Conservation (phyloP, 495 filamentous ascomycete species). For the Penicillium waksmanii region DNA sequence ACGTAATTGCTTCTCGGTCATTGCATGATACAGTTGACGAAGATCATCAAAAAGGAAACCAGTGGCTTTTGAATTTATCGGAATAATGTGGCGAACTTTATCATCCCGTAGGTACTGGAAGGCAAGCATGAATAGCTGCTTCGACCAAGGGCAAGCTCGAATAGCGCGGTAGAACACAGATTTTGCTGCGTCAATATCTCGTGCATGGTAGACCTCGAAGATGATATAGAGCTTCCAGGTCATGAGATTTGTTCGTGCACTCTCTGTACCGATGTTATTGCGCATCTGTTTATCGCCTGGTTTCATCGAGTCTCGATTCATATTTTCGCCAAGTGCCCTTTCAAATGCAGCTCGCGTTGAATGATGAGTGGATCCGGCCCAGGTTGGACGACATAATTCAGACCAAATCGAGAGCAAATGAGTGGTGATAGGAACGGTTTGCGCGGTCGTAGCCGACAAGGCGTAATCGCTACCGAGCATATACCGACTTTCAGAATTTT, state of each 20-base stretch:
- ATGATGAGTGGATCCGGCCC: conserved; percentile 56
- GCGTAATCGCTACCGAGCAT: not conserved
- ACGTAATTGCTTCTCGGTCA: conserved; percentile 17
- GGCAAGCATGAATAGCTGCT: conserved; percentile 66
- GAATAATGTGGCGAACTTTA: not conserved
- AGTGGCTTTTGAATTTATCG: not conserved
- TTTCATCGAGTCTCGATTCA: conserved; percentile 14
- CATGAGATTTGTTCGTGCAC: conserved; percentile 42
- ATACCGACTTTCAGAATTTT: conserved; percentile 5
- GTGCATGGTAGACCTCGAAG: conserved; percentile 48
- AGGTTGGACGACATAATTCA: conserved; percentile 56
- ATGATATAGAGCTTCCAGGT: conserved; percentile 72
- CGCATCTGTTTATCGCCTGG: conserved; percentile 28
- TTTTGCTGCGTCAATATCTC: conserved; percentile 49
- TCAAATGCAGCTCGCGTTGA: conserved; percentile 73
- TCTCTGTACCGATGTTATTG: conserved; percentile 40
- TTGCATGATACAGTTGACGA: conserved; percentile 7
- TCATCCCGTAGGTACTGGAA: conserved; percentile 56
- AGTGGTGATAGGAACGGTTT: conserved; percentile 47
- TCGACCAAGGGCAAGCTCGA: conserved; percentile 74
- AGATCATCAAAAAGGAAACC: conserved; percentile 19
- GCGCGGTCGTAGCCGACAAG: not conserved
- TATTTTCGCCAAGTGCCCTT: conserved; percentile 54
- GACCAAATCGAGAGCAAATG: conserved; percentile 68
- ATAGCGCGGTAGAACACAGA: conserved; percentile 50